Conservation (phyloP, 805 yeast genomes). For the Kazachstania viticola region DNA sequence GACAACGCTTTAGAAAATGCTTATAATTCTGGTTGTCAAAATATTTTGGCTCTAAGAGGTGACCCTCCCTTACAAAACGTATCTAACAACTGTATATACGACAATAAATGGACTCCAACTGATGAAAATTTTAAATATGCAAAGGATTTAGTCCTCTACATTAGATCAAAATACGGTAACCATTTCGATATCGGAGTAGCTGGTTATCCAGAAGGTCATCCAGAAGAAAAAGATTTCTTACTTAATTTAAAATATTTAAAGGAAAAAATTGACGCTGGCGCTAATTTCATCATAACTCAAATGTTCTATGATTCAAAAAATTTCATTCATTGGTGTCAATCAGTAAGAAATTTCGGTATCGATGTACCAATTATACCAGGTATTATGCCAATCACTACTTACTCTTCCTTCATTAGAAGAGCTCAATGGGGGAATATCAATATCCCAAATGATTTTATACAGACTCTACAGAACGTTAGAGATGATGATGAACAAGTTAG, state of each 20-base stretch:
- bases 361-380: slow-evolving; percentile 90
- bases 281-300: slow-evolving; percentile 87
- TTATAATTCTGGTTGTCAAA: slow-evolving; percentile 85
- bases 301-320: slow-evolving; percentile 91
- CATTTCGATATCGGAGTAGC: slow-evolving; percentile 94
- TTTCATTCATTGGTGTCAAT: slow-evolving; percentile 72
- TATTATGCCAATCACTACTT: slow-evolving; percentile 96
- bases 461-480: slow-evolving; percentile 64
- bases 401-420: slow-evolving; percentile 83
- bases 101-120: slow-evolving; percentile 32
- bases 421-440: slow-evolving; percentile 87
- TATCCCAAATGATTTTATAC: slow-evolving; percentile 64
- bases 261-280: slow-evolving; percentile 90
- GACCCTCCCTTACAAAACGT: slow-evolving; percentile 67
- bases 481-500: slow-evolving; percentile 87
- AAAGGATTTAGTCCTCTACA: slow-evolving; percentile 70
- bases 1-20: slow-evolving; percentile 82
- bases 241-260: slow-evolving; percentile 50
- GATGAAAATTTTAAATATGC: slow-evolving; percentile 80
- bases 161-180: slow-evolving; percentile 66
- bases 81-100: no score
- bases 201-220: slow-evolving; percentile 95
- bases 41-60: slow-evolving; percentile 88
- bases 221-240: slow-evolving; percentile 56
- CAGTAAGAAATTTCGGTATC: slow-evolving; percentile 61